Conservation (phyloP, 2,329 filamentous ascomycete genomes). For the Paraphaeosphaeria minitans region DNA sequence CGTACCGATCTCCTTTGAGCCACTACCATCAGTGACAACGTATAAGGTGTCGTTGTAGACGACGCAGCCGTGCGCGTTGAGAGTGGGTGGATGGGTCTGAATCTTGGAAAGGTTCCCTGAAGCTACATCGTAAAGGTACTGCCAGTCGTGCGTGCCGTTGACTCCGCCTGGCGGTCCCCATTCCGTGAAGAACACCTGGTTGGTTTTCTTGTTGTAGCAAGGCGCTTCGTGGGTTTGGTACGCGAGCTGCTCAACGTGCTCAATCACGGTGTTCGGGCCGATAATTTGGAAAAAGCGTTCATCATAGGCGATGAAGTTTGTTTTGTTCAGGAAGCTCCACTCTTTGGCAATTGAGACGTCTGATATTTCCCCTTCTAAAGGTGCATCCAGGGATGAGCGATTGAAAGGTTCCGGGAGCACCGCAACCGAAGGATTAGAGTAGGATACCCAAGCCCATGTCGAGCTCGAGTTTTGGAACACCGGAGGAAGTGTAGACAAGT, state of each 20-base stretch:
- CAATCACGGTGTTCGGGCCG: conserved; percentile 16
- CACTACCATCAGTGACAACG: conserved; percentile 18
- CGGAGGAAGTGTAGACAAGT: conserved; percentile 6
- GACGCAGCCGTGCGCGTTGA: conserved; percentile 18
- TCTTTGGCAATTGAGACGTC: not conserved
- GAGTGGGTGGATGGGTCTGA: conserved; percentile 15
- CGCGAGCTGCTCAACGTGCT: conserved; percentile 17
- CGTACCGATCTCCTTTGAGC: conserved; percentile 10
- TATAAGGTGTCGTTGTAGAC: conserved; percentile 14
- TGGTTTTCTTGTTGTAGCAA: conserved; percentile 15
- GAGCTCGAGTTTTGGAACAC: not conserved
- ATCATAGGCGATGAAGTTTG: conserved; percentile 25
- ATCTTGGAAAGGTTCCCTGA: conserved; percentile 16
- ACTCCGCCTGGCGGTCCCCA: conserved; percentile 20
- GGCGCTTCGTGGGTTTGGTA: conserved; percentile 22
- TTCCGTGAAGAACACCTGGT: conserved; percentile 19
- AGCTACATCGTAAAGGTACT: conserved; percentile 16
- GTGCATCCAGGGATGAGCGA: conserved; percentile 15
- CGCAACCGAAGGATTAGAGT: conserved; percentile 12
- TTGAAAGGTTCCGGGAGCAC: conserved; percentile 15
- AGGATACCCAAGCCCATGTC: conserved; percentile 18
- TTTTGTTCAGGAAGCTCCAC: conserved; percentile 10
- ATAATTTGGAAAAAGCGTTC: conserved; percentile 21
- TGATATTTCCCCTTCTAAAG: not conserved
- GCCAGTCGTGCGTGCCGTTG: conserved; percentile 18